phyloP scores from a whole-genome alignment of 768 basidiomycete genomes.

The Naganishia kalamii region DNA sequence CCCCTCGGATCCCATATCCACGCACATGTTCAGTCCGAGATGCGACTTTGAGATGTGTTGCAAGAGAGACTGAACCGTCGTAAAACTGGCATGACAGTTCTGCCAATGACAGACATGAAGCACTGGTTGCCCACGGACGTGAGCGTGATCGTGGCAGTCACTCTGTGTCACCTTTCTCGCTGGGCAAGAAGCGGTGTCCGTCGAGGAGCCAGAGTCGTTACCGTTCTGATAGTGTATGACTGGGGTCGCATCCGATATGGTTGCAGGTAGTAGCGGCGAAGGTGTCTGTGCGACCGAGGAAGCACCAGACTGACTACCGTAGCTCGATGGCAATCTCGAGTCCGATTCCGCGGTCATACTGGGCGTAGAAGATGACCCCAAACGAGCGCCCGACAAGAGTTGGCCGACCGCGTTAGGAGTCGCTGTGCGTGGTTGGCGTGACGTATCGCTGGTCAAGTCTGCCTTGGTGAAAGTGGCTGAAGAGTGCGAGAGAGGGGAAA shows the following conservation, averaged over 20 bases:
- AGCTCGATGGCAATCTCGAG: background rate
- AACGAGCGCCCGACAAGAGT: too few species aligned
- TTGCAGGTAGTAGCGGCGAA: background rate
- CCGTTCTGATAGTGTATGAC: background rate
- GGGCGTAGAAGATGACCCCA: background rate
- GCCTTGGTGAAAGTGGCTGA: background rate
- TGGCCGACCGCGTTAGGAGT: background rate
- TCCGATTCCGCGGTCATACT: background rate
- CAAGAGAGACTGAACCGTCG: conserved; percentile 65
- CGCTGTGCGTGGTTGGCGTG: background rate
- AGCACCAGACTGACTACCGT: background rate
- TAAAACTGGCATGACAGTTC: conserved; percentile 60
- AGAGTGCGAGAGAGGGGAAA: background rate
- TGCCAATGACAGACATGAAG: conserved; percentile 66
- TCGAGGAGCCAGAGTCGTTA: background rate
- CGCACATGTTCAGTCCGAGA: conserved; percentile 46
- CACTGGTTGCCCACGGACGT: background rate
- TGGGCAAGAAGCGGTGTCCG: background rate
- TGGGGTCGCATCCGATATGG: background rate
- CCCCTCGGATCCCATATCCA: background rate
- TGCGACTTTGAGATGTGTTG: conserved; percentile 67
- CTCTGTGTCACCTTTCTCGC: background rate
- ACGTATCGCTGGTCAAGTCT: background rate
- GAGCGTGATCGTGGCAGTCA: background rate
- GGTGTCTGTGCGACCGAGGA: conserved; percentile 6